phyloP scores from a whole-genome alignment of 306 rosid species.

The Castanea crenata region DNA sequence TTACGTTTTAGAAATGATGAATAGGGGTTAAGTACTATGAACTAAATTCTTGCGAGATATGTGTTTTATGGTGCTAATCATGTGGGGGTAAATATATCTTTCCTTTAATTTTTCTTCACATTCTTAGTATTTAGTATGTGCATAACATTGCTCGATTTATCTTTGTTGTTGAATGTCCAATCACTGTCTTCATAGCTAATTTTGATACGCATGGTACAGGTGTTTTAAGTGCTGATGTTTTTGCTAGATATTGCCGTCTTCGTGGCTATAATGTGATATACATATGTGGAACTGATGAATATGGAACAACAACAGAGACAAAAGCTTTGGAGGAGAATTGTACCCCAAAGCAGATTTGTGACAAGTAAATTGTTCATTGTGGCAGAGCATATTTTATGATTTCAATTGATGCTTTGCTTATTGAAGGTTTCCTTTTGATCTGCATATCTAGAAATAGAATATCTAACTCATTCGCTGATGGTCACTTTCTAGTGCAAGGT shows the following conservation, averaged over 20 bases:
- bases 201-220: slow-evolving; percentile 28
- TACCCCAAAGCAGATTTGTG: slow-evolving; percentile 87
- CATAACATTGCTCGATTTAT: neutral
- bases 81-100: no score
- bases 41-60: no score
- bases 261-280: slow-evolving; percentile 78
- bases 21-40: no score
- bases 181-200: neutral
- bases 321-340: slow-evolving; percentile 94
- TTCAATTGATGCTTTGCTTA: neutral
- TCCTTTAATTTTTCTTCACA: no score
- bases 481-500: neutral
- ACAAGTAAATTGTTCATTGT: slow-evolving; percentile 49
- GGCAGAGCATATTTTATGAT: neutral
- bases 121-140: neutral
- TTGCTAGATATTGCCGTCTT: slow-evolving; percentile 86
- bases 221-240: slow-evolving; percentile 92
- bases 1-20: no score
- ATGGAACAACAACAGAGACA: slow-evolving; percentile 95
- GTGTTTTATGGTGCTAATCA: no score
- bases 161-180: no score
- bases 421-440: neutral
- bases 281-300: slow-evolving; percentile 92
- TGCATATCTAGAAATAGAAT: neutral
- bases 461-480: neutral